phyloP scores from a whole-genome alignment of 345 rosid genomes.

The Ricinus communis region DNA sequence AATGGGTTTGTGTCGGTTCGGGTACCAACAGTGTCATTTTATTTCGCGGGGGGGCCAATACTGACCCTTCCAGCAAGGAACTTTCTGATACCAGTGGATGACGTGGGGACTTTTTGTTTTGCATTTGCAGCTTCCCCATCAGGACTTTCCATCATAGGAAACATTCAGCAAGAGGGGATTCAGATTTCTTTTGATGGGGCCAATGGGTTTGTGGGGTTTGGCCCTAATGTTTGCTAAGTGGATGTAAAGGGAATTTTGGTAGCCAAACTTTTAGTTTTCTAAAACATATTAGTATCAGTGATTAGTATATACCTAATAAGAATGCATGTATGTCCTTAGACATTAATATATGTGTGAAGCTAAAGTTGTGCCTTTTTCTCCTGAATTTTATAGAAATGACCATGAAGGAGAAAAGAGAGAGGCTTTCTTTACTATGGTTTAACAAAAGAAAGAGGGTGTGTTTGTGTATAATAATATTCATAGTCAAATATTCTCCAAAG shows the following conservation, averaged over 20 bases:
- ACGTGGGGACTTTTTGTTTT: conserved; percentile 80
- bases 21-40: conserved; percentile 89
- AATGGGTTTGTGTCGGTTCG: conserved; percentile 73
- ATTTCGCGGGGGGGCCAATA: conserved; percentile 75
- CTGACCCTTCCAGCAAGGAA: conserved; percentile 84
- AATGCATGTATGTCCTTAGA: too few relatives aligned
- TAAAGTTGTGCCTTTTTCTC: too few relatives aligned
- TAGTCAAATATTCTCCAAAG: too few relatives aligned
- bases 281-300: too few relatives aligned
- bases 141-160: conserved; percentile 85
- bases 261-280: conserved; percentile 10
- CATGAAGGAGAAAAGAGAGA: too few relatives aligned
- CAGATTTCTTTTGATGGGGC: conserved; percentile 92
- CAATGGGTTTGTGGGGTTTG: conserved; percentile 92
- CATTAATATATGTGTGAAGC: too few relatives aligned
- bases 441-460: too few relatives aligned
- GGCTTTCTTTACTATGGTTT: too few relatives aligned
- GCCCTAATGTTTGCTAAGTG: conserved; percentile 74
- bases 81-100: conserved; percentile 90
- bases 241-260: conserved; percentile 22
- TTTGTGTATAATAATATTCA: too few relatives aligned
- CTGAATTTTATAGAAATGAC: too few relatives aligned
- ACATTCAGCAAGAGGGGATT: conserved; percentile 96
- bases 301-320: too few relatives aligned
- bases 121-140: conserved; percentile 79